Conservation (phyloP, 768 basidiomycete genomes). For the Rhodotorula graminis region DNA sequence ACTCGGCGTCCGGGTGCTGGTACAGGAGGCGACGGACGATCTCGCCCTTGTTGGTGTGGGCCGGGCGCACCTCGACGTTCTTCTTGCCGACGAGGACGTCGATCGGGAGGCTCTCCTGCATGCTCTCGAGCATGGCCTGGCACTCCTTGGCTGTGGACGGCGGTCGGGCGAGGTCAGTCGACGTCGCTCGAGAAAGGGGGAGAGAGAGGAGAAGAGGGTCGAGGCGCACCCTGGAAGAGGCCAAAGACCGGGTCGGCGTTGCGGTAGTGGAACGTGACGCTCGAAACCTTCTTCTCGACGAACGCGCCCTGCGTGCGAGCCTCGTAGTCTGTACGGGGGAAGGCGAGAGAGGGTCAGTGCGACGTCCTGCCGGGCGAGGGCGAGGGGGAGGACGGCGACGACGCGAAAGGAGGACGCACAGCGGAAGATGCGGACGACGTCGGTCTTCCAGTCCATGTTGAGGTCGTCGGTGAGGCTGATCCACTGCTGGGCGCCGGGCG, state of each 20-base stretch:
- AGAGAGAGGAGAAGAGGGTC: neutral
- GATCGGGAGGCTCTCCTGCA: conserved; percentile 87
- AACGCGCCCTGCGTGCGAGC: conserved; percentile 89
- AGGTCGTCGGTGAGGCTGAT: conserved; percentile 80
- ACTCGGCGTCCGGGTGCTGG: conserved; percentile 86
- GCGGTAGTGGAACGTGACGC: conserved; percentile 97
- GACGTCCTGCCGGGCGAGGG: no score
- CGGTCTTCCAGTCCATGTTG: conserved; percentile 97
- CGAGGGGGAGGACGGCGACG: neutral
- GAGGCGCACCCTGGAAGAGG: conserved; percentile 51
- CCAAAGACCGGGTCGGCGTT: conserved; percentile 93
- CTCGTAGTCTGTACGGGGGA: conserved; percentile 37
- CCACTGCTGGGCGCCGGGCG: conserved; percentile 66
- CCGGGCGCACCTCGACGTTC: conserved; percentile 92
- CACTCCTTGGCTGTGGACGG: conserved; percentile 89
- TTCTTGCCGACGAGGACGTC: conserved; percentile 81
- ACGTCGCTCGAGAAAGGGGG: no score
- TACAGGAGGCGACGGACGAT: conserved; percentile 93
- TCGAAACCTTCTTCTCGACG: conserved; percentile 94
- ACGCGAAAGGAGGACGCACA: conserved; percentile 52
- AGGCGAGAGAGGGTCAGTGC: neutral
- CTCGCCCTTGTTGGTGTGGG: conserved; percentile 97
- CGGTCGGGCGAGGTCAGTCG: neutral
- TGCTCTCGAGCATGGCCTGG: conserved; percentile 91
- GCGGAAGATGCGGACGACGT: conserved; percentile 90